Evolutionary conservation across 2,329 filamentous ascomycete genomes (phyloP).

Genomic region (Leptographium wingfieldii): DNA sequence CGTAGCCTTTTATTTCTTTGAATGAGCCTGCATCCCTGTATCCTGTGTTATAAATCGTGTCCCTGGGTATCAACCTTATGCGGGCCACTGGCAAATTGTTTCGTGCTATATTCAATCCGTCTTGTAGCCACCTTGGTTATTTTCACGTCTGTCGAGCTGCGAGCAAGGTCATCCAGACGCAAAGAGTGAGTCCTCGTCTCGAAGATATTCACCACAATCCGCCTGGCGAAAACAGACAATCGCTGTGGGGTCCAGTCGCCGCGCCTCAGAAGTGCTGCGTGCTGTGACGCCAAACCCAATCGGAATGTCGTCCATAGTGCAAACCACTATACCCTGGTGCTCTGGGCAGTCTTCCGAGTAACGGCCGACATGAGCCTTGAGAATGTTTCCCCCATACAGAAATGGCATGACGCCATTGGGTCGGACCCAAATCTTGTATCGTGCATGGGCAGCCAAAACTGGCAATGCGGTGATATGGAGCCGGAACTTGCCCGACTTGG

Average conservation of each 20-base stretch:
- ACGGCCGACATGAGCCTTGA: constrained; percentile 58
- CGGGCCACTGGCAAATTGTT: neutral
- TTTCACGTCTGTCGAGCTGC: neutral
- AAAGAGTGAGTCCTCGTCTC: constrained; percentile 63
- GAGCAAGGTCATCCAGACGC: constrained; percentile 17
- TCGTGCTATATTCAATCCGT: neutral
- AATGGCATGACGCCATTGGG: constrained; percentile 96
- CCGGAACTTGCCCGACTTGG: constrained; percentile 90
- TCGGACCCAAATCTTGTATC: constrained; percentile 97
- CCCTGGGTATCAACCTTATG: neutral
- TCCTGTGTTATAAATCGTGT: neutral
- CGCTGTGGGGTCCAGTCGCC: constrained; percentile 78
- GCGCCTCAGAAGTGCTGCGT: constrained; percentile 71
- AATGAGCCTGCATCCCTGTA: neutral
- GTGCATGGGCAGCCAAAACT: constrained; percentile 77
- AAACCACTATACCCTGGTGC: constrained; percentile 82
- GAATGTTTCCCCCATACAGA: constrained; percentile 82
- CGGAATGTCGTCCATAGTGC: constrained; percentile 87
- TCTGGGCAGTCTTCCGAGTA: constrained; percentile 89
- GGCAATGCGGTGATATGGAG: constrained; percentile 82
- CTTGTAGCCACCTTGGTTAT: neutral
- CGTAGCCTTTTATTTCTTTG: neutral
- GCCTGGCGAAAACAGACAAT: constrained; percentile 85
- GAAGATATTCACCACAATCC: constrained; percentile 87
- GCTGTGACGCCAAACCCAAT: constrained; percentile 87